These are phyloP conservation scores for Cryptosporidium ubiquitum DNA, from an alignment of 169 alveolate genomes.

Conservation along the genomic window DNA sequence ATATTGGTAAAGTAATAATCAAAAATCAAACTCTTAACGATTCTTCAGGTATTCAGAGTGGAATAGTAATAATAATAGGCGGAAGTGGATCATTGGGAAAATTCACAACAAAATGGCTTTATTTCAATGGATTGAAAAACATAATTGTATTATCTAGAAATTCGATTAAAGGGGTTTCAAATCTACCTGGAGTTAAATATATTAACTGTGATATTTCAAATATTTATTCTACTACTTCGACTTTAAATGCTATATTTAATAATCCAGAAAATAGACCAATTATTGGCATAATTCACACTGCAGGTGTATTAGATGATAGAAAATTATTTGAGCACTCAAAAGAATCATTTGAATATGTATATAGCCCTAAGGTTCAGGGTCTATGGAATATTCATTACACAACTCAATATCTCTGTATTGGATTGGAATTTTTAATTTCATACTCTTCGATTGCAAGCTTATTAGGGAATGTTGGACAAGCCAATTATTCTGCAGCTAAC, in stretches of 20 bases:
- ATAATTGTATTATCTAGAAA: constrained; percentile 41
- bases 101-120: constrained; percentile 46
- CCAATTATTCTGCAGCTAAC: constrained; percentile 70
- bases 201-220: constrained; percentile 47
- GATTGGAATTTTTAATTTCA: constrained; percentile 16
- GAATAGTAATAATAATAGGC: constrained; percentile 43
- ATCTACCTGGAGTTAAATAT: constrained; percentile 8
- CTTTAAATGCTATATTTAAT: background rate
- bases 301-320: constrained; percentile 81
- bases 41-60: background rate
- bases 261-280: constrained; percentile 17
- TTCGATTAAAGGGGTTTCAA: background rate
- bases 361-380: constrained; percentile 79
- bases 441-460: constrained; percentile 50
- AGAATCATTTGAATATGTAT: constrained; percentile 77
- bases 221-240: constrained; percentile 21
- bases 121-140: constrained; percentile 25
- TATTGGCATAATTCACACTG: constrained; percentile 80
- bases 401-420: constrained; percentile 10
- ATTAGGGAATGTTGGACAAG: constrained; percentile 60
- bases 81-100: constrained; percentile 57
- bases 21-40: constrained; percentile 46
- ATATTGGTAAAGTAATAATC: constrained; percentile 74
- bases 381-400: constrained; percentile 31
- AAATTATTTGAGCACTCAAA: constrained; percentile 75